phyloP scores from a whole-genome alignment of 345 rosid genomes.

The Populus alba region DNA sequence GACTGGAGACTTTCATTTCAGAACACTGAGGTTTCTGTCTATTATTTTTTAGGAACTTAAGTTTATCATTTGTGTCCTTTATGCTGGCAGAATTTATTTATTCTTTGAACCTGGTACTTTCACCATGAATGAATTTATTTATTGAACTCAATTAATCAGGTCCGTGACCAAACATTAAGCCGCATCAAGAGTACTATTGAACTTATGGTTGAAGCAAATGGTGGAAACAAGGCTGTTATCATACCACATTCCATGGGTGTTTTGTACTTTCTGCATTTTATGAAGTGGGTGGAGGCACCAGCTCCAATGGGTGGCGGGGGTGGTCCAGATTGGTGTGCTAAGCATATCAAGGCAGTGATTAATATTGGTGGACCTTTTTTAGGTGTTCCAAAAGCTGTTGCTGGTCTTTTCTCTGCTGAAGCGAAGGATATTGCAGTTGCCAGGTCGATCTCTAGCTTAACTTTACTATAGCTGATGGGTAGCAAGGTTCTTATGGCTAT shows the following conservation, averaged over 20 bases:
- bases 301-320: constrained; percentile 98
- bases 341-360: constrained; percentile 87
- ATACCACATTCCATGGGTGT: constrained; percentile 99
- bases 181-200: constrained; percentile 79
- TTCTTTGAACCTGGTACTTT: not conserved
- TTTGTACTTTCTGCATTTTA: constrained; percentile 83
- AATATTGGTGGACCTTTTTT: constrained; percentile 94
- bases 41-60: not conserved
- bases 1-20: constrained; percentile 97
- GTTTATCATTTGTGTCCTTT: constrained; percentile 7
- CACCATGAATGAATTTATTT: constrained; percentile 7
- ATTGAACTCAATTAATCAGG: constrained; percentile 41
- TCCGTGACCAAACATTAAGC: constrained; percentile 83
- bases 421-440: constrained; percentile 92
- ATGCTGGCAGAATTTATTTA: constrained; percentile 1
- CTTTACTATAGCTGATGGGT: not conserved
- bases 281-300: constrained; percentile 99
- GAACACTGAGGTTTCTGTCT: constrained; percentile 73
- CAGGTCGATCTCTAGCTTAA: constrained; percentile 45
- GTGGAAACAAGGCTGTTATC: constrained; percentile 78
- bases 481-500: not conserved
- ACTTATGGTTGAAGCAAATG: constrained; percentile 75
- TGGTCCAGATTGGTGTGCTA: constrained; percentile 91
- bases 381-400: constrained; percentile 87
- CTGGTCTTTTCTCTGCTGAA: constrained; percentile 94